Conservation (phyloP, 2,329 filamentous ascomycete species). For the Scedosporium aurantiacum region DNA sequence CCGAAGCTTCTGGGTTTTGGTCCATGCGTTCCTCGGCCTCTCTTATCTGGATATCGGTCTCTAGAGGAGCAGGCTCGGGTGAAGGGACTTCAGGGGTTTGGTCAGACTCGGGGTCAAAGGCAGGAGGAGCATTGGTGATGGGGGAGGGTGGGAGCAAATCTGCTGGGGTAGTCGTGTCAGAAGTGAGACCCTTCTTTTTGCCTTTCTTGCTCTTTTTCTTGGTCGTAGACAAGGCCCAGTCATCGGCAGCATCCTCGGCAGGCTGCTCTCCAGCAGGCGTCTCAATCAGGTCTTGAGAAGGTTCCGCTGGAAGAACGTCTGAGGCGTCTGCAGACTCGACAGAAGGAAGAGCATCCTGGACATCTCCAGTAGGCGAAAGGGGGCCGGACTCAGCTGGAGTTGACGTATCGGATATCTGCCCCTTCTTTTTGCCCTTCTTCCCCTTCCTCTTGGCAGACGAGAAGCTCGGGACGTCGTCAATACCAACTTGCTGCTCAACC, state of each 20-base stretch:
- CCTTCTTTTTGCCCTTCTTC: conserved; percentile 19
- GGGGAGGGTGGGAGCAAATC: background rate
- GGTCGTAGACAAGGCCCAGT: background rate
- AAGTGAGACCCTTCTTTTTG: background rate
- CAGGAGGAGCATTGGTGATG: background rate
- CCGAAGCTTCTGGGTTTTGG: background rate
- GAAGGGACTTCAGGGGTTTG: background rate
- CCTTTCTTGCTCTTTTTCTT: conserved; percentile 16
- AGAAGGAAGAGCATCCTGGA: background rate
- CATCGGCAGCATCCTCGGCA: background rate
- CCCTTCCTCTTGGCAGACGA: conserved; percentile 14
- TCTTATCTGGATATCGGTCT: background rate
- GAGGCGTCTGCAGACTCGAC: background rate
- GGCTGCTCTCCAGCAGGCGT: background rate
- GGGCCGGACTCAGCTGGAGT: background rate
- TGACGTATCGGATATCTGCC: conserved; percentile 4
- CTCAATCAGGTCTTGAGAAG: background rate
- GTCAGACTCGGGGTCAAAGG: background rate
- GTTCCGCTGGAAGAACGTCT: background rate
- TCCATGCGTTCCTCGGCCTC: background rate
- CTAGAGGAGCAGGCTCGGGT: background rate
- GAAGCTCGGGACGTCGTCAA: conserved; percentile 1
- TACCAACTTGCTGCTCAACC: background rate
- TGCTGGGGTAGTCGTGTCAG: background rate
- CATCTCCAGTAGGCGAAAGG: background rate